These are phyloP conservation scores for Solanum bulbocastanum DNA, from an alignment of 257 asterid genomes.

Conservation along the genomic window DNA sequence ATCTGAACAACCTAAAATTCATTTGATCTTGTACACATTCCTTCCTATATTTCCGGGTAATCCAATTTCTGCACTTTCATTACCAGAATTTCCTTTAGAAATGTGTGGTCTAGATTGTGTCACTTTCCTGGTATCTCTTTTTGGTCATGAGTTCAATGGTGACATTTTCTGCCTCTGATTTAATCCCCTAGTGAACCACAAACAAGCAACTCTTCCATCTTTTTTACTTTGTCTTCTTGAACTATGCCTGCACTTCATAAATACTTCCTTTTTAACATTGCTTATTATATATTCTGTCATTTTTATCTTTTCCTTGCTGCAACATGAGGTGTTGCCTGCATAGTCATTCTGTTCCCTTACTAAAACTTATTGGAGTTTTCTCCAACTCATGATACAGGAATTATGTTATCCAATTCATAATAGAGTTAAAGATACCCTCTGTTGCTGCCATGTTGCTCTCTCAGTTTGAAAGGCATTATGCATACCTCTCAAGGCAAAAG, in stretches of 20 bases:
- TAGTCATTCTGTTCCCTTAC: background rate
- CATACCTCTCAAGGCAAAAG: conserved; percentile 29
- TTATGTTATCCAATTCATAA: conserved; percentile 35
- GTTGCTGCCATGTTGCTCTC: conserved; percentile 16
- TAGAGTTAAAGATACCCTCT: conserved; percentile 24
- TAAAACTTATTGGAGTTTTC: background rate
- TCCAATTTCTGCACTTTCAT: background rate
- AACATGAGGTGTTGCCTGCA: background rate
- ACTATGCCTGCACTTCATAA: background rate
- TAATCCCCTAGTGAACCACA: background rate
- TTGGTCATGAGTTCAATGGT: background rate
- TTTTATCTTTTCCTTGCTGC: background rate
- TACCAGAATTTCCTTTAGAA: background rate
- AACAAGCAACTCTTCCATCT: background rate
- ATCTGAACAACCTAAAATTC: background rate
- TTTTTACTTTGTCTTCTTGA: background rate
- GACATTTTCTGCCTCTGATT: background rate
- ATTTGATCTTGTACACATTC: background rate
- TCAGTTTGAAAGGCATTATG: conserved; percentile 25
- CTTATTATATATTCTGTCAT: background rate
- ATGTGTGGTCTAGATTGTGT: background rate
- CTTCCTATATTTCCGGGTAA: background rate
- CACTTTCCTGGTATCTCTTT: background rate
- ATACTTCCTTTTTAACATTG: background rate
- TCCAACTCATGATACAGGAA: conserved; percentile 17